Evolutionary conservation across 345 rosid genomes (phyloP).

Genomic region (Corymbia maculata): DNA sequence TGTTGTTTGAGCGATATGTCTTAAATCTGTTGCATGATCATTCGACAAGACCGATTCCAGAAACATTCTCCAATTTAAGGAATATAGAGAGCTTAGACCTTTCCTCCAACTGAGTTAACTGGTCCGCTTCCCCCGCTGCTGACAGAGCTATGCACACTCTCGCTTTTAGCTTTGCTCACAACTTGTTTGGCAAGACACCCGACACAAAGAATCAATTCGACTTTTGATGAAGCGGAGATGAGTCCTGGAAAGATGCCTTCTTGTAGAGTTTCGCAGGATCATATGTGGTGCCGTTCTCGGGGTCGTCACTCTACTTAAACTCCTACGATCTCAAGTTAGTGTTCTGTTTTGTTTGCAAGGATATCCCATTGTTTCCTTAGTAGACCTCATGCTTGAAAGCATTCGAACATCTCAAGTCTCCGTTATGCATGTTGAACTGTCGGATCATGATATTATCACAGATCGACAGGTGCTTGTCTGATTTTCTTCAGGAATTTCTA

Average conservation of each 20-base stretch:
- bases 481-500: background rate
- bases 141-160: background rate
- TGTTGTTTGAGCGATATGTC: background rate
- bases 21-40: background rate
- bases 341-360: background rate
- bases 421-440: conserved; percentile 31
- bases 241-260: background rate
- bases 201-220: background rate
- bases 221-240: background rate
- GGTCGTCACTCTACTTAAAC: background rate
- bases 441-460: background rate
- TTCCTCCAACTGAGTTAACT: conserved; percentile 4
- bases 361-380: background rate
- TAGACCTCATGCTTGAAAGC: background rate
- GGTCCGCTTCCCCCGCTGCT: conserved; percentile 7
- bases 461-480: background rate
- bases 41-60: conserved; percentile 6
- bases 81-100: conserved; percentile 22
- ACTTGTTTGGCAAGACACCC: background rate
- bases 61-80: conserved; percentile 3
- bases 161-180: background rate
- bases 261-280: background rate
- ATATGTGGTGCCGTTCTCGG: background rate
- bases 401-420: conserved; percentile 42
- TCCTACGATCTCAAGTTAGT: background rate